Conservation (phyloP, 371 early-diverging fungal genomes). For the Mortierella sp. region DNA sequence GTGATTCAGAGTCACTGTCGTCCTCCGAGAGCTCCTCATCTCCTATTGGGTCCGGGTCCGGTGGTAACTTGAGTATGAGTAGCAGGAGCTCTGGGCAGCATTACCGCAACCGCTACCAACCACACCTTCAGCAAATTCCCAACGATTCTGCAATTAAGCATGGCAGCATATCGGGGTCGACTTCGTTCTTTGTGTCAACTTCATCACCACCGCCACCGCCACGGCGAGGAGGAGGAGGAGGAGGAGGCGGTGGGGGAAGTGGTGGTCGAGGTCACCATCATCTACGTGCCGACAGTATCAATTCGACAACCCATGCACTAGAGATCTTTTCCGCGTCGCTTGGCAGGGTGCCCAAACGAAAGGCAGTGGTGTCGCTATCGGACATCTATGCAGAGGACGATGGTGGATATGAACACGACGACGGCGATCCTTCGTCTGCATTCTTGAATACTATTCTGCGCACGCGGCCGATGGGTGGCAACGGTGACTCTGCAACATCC, state of each 20-base stretch:
- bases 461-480: not conserved
- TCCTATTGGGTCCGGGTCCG: not conserved
- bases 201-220: not conserved
- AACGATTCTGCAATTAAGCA: not conserved
- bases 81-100: not conserved
- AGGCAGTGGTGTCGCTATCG: slow-evolving; percentile 42
- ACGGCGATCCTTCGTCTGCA: slow-evolving; percentile 8
- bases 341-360: slow-evolving; percentile 30
- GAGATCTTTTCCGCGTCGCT: slow-evolving; percentile 31
- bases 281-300: not conserved
- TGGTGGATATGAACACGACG: not conserved
- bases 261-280: not conserved
- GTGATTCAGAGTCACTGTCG: slow-evolving; percentile 27
- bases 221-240: not conserved
- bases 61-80: slow-evolving; percentile 5
- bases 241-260: not conserved
- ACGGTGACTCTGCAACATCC: not conserved
- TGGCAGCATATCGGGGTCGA: not conserved
- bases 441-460: slow-evolving; percentile 28
- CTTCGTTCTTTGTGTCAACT: not conserved
- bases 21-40: not conserved
- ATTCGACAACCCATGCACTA: slow-evolving; percentile 25
- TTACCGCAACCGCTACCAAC: not conserved
- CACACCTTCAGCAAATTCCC: not conserved
- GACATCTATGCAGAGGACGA: slow-evolving; percentile 41